Conservation (phyloP, 2,329 filamentous ascomycete genomes). For the Mariannaea sp. region DNA sequence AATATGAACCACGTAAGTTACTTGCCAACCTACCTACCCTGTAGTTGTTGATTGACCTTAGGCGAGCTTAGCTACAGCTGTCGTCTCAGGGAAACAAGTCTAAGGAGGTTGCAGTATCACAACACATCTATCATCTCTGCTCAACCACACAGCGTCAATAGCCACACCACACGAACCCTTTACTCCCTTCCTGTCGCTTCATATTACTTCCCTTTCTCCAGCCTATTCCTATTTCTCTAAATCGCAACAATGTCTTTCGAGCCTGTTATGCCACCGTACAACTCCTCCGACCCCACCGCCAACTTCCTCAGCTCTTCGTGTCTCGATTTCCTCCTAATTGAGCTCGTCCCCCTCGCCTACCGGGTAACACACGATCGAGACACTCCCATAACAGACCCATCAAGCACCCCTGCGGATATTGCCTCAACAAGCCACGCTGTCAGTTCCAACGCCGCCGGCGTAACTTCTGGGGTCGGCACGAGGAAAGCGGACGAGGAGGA, state of each 20-base stretch:
- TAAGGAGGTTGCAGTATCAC: too few relatives aligned
- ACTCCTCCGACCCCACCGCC: conserved; percentile 73
- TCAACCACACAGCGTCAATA: neutral
- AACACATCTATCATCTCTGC: neutral
- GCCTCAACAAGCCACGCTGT: conserved; percentile 31
- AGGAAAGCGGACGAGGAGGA: conserved; percentile 70
- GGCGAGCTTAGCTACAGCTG: neutral
- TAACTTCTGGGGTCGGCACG: conserved; percentile 30
- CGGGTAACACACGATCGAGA: conserved; percentile 78
- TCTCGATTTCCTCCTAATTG: conserved; percentile 93
- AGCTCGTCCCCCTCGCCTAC: conserved; percentile 93
- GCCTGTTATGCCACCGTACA: conserved; percentile 68
- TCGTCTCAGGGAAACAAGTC: conserved; percentile 10
- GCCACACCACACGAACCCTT: neutral
- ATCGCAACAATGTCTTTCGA: conserved; percentile 71
- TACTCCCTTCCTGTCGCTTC: neutral
- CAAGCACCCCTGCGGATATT: conserved; percentile 26
- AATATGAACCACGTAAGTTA: neutral
- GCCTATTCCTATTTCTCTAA: neutral
- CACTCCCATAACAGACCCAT: conserved; percentile 47
- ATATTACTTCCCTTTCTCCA: neutral
- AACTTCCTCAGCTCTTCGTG: conserved; percentile 82
- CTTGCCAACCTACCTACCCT: neutral
- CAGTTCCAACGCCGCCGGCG: conserved; percentile 35
- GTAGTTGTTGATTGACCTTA: neutral